phyloP scores from a whole-genome alignment of 441 rosid species.

The Mallotus repandus region DNA sequence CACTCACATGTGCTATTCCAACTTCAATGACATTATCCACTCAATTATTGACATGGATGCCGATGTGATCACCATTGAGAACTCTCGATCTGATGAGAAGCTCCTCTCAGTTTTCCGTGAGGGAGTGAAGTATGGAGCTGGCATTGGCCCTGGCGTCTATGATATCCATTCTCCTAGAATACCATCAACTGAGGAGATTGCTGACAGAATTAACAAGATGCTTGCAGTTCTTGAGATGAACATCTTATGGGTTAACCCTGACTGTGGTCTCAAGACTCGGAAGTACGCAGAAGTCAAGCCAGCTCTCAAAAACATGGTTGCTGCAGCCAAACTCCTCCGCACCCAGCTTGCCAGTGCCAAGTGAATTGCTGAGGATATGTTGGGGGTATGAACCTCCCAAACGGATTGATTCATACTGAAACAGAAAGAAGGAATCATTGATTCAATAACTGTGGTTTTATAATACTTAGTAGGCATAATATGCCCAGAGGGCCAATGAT shows the following conservation, averaged over 20 bases:
- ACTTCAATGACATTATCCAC: constrained; percentile 96
- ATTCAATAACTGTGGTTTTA: constrained; percentile 27
- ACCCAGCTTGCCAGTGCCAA: constrained; percentile 79
- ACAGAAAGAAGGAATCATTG: constrained; percentile 1
- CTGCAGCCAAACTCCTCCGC: constrained; percentile 90
- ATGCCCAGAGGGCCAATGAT: constrained; percentile 15
- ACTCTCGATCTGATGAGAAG: constrained; percentile 96
- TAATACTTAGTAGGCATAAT: constrained; percentile 21
- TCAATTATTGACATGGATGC: constrained; percentile 97
- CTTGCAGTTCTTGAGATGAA: constrained; percentile 91
- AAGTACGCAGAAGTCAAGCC: constrained; percentile 93
- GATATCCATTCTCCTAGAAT: constrained; percentile 97
- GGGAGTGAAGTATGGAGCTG: constrained; percentile 97
- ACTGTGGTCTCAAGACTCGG: constrained; percentile 95
- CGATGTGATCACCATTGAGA: constrained; percentile 96
- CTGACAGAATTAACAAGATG: constrained; percentile 94
- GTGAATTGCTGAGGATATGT: constrained; percentile 34
- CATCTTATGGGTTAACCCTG: constrained; percentile 98
- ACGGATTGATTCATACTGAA: constrained; percentile 19
- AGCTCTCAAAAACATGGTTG: constrained; percentile 87
- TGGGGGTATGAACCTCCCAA: neutral
- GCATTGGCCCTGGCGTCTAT: constrained; percentile 95
- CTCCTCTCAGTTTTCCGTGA: constrained; percentile 97
- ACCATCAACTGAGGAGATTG: constrained; percentile 86
- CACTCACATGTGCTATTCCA: constrained; percentile 99